Conservation (phyloP, 2,329 filamentous ascomycete species). For the Xylaria sp. region DNA sequence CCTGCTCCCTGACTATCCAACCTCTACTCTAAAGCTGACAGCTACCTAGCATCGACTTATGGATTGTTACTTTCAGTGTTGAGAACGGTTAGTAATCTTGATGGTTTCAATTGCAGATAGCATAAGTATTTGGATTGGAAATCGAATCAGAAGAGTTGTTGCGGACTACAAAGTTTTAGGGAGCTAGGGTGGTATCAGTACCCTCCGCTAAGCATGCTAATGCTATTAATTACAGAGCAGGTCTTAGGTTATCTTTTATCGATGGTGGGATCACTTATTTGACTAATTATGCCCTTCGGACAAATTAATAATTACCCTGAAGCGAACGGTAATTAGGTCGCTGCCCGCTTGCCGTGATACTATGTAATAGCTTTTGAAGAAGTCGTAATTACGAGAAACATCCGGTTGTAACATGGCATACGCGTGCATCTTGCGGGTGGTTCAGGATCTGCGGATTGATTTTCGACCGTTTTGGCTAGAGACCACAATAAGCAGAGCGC, state of each 20-base stretch:
- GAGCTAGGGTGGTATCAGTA: no score
- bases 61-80: conserved; percentile 5
- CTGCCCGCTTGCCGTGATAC: background rate
- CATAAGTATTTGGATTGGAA: no score
- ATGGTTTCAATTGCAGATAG: background rate
- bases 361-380: background rate
- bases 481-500: conserved; percentile 6
- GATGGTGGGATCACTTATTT: background rate
- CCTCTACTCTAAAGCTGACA: background rate
- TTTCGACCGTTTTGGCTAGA: background rate
- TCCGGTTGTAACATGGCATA: background rate
- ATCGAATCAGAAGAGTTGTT: no score
- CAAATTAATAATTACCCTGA: background rate
- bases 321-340: background rate
- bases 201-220: no score
- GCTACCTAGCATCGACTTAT: background rate
- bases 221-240: no score
- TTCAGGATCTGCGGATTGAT: conserved; percentile 4
- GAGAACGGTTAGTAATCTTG: background rate
- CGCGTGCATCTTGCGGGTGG: background rate
- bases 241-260: background rate
- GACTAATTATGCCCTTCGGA: background rate
- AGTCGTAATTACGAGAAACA: conserved; percentile 4
- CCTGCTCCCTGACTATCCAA: background rate
- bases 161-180: no score